A percentile compares a stretch with the other conserved stretches of the same genome.
phyloP scores from a whole-genome alignment of 1,284 basidiomycete species.

The Malassezia cuniculi region DNA sequence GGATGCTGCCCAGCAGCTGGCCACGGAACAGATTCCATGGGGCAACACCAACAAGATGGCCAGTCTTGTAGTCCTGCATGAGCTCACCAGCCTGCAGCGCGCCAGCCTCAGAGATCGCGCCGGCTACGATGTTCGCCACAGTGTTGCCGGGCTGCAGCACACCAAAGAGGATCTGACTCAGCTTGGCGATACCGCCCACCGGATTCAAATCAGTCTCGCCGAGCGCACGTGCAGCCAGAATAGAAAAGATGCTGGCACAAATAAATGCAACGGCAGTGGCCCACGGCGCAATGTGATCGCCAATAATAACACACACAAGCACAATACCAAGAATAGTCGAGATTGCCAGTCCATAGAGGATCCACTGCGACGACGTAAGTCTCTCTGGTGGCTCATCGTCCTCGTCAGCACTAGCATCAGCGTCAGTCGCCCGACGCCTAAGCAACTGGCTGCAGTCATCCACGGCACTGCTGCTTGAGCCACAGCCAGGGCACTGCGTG shows the following conservation, averaged over 20 bases:
- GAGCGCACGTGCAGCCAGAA: constrained; percentile 53
- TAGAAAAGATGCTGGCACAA: constrained; percentile 67
- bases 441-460: too few relatives aligned
- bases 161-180: constrained; percentile 83
- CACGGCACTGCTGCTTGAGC: too few relatives aligned
- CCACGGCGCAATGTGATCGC: constrained; percentile 80
- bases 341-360: constrained; percentile 55
- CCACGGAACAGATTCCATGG: constrained; percentile 46
- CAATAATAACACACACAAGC: constrained; percentile 76
- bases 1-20: constrained; percentile 50
- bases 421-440: too few relatives aligned
- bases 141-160: constrained; percentile 74
- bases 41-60: constrained; percentile 57
- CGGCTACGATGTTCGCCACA: constrained; percentile 89
- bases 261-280: constrained; percentile 73
- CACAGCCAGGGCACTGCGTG: too few relatives aligned
- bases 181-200: constrained; percentile 81
- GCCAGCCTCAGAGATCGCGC: constrained; percentile 88
- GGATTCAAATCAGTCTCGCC: constrained; percentile 42
- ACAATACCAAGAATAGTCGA: constrained; percentile 62
- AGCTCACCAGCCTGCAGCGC: constrained; percentile 93
- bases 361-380: constrained; percentile 68
- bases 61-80: constrained; percentile 97
- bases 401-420: background rate
- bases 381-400: constrained; percentile 64